Evolutionary conservation across 75 land plant genomes (phyloP).

Genomic region (Ceratopteris richardii): DNA sequence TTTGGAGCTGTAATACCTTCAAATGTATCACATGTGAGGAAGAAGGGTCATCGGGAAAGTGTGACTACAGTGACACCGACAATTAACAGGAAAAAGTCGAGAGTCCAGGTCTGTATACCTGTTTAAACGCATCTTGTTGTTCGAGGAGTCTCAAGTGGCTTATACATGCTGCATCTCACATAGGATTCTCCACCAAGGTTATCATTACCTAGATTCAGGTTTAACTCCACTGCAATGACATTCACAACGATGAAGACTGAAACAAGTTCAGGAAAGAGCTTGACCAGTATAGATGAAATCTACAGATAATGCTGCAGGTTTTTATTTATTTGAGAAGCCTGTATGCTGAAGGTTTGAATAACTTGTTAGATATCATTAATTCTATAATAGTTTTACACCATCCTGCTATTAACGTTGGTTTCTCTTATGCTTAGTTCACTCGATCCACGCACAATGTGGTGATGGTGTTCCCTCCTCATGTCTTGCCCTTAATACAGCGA

Average conservation of each 20-base stretch:
- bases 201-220: neutral
- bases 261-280: neutral
- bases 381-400: too few relatives aligned
- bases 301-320: too few relatives aligned
- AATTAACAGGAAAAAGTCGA: neutral
- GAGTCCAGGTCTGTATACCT: neutral
- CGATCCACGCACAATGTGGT: too few relatives aligned
- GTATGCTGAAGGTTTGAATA: too few relatives aligned
- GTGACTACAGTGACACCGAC: neutral
- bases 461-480: too few relatives aligned
- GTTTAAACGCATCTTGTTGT: neutral
- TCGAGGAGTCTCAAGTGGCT: neutral
- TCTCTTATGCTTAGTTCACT: too few relatives aligned
- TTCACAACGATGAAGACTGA: conserved; percentile 1
- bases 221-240: neutral
- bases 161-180: neutral
- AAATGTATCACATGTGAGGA: neutral
- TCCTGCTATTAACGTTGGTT: too few relatives aligned
- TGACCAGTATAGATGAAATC: neutral
- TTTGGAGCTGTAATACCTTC: conserved; percentile 6
- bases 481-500: too few relatives aligned
- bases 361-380: too few relatives aligned
- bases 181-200: conserved; percentile 6
- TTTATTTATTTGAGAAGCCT: too few relatives aligned
- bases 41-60: neutral